phyloP scores from a whole-genome alignment of 2,329 filamentous ascomycete species.

The Diaporthe sp. region DNA sequence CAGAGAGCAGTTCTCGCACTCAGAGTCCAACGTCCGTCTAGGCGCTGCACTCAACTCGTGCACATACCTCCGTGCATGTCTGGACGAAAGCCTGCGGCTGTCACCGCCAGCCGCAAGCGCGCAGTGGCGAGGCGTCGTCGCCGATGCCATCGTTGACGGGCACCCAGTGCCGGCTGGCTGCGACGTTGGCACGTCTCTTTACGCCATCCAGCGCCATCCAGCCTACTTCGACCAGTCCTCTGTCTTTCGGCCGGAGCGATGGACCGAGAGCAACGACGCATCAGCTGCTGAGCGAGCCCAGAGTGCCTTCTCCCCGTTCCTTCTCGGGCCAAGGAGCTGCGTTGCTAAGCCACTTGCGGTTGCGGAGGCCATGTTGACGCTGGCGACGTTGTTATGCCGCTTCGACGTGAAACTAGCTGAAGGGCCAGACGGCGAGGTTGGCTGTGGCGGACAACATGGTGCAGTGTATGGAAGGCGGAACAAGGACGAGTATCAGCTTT shows the following conservation, averaged over 20 bases:
- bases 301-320: constrained; percentile 11
- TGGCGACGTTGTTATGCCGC: constrained; percentile 12
- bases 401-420: constrained; percentile 15
- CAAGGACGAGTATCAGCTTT: constrained; percentile 22
- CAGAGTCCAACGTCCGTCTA: constrained; percentile 1
- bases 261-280: constrained; percentile 1
- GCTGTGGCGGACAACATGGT: not conserved
- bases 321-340: not conserved
- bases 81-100: constrained; percentile 17
- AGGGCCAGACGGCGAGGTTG: constrained; percentile 3
- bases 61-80: constrained; percentile 18
- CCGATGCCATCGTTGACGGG: constrained; percentile 2
- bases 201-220: constrained; percentile 3
- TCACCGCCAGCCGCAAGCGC: constrained; percentile 13
- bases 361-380: constrained; percentile 1
- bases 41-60: constrained; percentile 16
- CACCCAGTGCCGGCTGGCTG: not conserved
- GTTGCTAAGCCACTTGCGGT: constrained; percentile 24
- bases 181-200: constrained; percentile 2
- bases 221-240: not conserved
- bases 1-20: not conserved
- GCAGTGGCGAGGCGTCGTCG: constrained; percentile 15
- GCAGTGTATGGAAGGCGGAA: constrained; percentile 2
- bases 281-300: not conserved
- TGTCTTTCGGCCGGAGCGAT: constrained; percentile 1